Conservation (phyloP, 306 rosid genomes). For the Malus orientalis region DNA sequence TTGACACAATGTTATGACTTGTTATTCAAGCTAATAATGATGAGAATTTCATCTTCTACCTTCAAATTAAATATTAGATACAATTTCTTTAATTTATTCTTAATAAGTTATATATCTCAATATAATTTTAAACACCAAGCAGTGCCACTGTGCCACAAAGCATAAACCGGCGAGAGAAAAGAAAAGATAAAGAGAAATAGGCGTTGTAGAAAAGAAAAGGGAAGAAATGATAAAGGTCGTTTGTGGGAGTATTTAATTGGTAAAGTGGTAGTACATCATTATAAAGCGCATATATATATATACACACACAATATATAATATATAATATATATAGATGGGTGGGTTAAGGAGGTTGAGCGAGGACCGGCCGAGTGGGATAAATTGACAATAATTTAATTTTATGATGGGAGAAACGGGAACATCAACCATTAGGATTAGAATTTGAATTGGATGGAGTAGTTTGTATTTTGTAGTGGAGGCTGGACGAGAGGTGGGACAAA, state of each 20-base stretch:
- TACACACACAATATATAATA: too few species aligned
- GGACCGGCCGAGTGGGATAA: neutral
- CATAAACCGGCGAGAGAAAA: neutral
- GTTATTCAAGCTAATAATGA: too few species aligned
- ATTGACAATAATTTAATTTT: neutral
- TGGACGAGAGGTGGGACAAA: neutral
- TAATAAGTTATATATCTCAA: too few species aligned
- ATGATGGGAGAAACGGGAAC: neutral
- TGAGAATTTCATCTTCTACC: neutral
- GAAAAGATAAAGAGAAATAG: neutral
- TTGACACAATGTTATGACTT: too few species aligned
- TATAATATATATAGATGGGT: neutral
- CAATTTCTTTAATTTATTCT: neutral
- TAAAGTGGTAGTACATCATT: neutral
- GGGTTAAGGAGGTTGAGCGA: neutral
- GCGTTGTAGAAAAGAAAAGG: constrained; percentile 1
- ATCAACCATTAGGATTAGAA: neutral
- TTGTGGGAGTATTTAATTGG: neutral
- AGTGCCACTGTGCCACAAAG: neutral
- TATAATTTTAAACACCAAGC: neutral
- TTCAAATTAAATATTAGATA: neutral
- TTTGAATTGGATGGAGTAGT: neutral
- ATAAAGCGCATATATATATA: too few species aligned
- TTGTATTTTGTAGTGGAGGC: too few species aligned
- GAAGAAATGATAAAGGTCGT: neutral